Evolutionary conservation across 495 filamentous ascomycete genomes (phyloP), one percentile per base, ranked within the genome.

Genomic region (Ramalina intermedia): DNA sequence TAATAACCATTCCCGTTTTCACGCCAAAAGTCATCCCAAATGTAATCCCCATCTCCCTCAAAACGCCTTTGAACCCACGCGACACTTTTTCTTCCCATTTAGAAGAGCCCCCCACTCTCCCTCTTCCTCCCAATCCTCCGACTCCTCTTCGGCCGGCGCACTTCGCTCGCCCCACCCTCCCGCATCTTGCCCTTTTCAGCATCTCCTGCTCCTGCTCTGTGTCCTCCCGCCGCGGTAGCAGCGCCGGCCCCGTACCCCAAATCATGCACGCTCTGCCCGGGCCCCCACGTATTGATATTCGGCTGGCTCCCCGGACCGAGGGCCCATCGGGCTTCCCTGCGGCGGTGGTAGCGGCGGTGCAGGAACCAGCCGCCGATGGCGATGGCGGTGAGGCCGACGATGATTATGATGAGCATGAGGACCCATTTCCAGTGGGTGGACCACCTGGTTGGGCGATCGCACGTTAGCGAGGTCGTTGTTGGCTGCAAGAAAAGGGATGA

Each of bases 381-480:
- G 49, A 74, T 47, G 39, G 55, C 42, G 17, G 49, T 45, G 52
- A 77, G 71, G n/a, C 64, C 73, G 43, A 75, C 36, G 26, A 63
- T 51, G 11, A 77, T 60, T 23, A 77, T 62, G 45, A 76, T 70
- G n/a, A 75, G 29, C 70, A 80, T 66, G 49, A 76, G 58, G 4
- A 77, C 61, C 73, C 72, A 76, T 51, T 61, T 53, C 60, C 70
- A 75, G 52, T 77, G 74, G 9, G 61, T 58, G 37, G 62, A 61
- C 59, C 69, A 69, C 74, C 74, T 77, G 47, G 4, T 3, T 14
- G 27, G 23, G 2, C 2, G 4, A 23, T 2, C 23, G 4, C 23
- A 4, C 23, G 23, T 16, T 43, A 43, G 41, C 3, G 7, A 43
- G n/a, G n/a, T n/a, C n/a, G n/a, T n/a, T n/a, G n/a, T n/a, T n/a